Conservation (phyloP, 768 basidiomycete genomes). For the Infundibulicybe gibba region DNA sequence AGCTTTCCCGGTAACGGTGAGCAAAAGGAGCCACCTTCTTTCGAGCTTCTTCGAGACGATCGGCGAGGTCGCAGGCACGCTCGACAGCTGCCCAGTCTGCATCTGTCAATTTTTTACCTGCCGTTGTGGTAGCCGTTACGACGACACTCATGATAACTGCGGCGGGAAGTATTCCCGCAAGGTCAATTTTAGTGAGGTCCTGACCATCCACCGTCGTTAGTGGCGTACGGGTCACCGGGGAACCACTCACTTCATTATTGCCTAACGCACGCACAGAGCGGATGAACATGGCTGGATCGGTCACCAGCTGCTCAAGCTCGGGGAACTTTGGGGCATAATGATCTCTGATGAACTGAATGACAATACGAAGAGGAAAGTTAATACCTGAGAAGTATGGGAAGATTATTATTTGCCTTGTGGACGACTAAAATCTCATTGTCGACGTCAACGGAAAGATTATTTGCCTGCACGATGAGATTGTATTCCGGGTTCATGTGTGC, state of each 20-base stretch:
- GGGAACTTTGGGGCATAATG: conserved; percentile 96
- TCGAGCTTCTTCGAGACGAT: conserved; percentile 82
- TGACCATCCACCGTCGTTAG: conserved; percentile 21
- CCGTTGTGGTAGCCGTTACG: conserved; percentile 90
- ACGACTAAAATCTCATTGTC: conserved; percentile 98
- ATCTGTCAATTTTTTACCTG: conserved; percentile 68
- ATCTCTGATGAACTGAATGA: conserved; percentile 86
- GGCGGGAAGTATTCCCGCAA: conserved; percentile 76
- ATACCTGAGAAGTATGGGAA: conserved; percentile 6
- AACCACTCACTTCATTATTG: conserved; percentile 63
- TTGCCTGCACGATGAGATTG: conserved; percentile 92
- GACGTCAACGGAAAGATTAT: conserved; percentile 96
- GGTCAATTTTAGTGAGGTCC: conserved; percentile 86
- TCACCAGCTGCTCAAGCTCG: conserved; percentile 92
- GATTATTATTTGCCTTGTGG: conserved; percentile 65
- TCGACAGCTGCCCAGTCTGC: conserved; percentile 79
- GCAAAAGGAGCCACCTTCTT: conserved; percentile 57
- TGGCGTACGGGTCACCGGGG: not conserved
- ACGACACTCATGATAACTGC: conserved; percentile 95
- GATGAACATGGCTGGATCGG: conserved; percentile 90
- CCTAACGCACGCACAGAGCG: conserved; percentile 85
- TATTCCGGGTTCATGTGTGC: conserved; percentile 95
- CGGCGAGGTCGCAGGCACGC: conserved; percentile 85
- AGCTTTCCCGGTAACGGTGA: not conserved
- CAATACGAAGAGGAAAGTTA: conserved; percentile 8